Conservation (phyloP, 176 grass and related monocot genomes). For the Aegilops speltoides region DNA sequence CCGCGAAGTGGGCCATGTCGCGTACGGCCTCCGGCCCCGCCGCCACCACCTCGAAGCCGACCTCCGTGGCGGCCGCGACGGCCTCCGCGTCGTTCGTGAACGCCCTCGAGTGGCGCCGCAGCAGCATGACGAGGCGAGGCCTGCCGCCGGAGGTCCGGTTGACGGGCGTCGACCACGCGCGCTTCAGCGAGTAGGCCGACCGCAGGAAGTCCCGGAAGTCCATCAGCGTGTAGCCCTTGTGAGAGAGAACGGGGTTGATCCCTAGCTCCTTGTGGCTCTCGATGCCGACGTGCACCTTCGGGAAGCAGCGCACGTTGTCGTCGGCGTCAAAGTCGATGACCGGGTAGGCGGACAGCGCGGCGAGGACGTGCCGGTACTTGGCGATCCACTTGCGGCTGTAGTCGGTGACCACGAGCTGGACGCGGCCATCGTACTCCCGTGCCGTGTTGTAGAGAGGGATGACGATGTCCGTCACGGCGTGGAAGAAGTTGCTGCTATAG, state of each 20-base stretch:
- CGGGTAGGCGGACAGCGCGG: slow-evolving; percentile 35
- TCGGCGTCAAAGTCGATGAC: slow-evolving; percentile 58
- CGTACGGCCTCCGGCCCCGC: slow-evolving; percentile 25
- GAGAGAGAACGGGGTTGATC: slow-evolving; percentile 35
- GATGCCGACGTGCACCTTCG: slow-evolving; percentile 38
- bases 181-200: slow-evolving; percentile 37
- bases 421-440: slow-evolving; percentile 35
- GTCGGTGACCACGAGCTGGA: slow-evolving; percentile 47
- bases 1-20: slow-evolving; percentile 38
- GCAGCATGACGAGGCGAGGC: slow-evolving; percentile 56
- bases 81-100: slow-evolving; percentile 50
- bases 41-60: slow-evolving; percentile 58
- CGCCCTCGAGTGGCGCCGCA: slow-evolving; percentile 42
- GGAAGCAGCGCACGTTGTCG: slow-evolving; percentile 57
- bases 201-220: slow-evolving; percentile 64
- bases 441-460: slow-evolving; percentile 62
- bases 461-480: slow-evolving; percentile 60
- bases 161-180: background rate
- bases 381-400: slow-evolving; percentile 18
- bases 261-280: slow-evolving; percentile 50
- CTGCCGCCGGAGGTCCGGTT: slow-evolving; percentile 5
- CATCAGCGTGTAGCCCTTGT: slow-evolving; percentile 35
- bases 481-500: slow-evolving; percentile 59
- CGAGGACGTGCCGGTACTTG: slow-evolving; percentile 45
- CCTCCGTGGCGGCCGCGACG: background rate